Base-by-base conservation (phyloP, 306 rosid species). In the Vigna mungo region DNA sequence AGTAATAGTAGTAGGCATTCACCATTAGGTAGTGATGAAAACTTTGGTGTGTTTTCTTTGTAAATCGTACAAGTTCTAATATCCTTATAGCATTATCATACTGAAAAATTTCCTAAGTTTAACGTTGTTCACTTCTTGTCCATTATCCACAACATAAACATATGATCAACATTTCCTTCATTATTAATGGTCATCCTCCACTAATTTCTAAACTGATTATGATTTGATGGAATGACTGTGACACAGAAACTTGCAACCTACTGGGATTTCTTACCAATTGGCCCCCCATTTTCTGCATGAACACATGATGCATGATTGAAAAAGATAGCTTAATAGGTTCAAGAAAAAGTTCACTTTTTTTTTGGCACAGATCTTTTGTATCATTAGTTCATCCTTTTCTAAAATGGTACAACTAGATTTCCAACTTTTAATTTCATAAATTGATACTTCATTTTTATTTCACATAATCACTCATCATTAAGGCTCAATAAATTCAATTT, bases 291-390 rank as follows among this genome's bases (percentile, higher is more conserved):
- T 59, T 51, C 37, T 63, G 37, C 41, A 59, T 43, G 41, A 77
- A 27, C 52, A 44, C 55, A 76, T 56, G 60, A 82, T 41, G 66
- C 79, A 58, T 54, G 60, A 75, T 37, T 77, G 41, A 17, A 12
- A 67, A n/a, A 32, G 18, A 32, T 21, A 43, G 18, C 71, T 7
- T 62, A 20, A 34, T 37, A 74, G 73, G 39, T 48, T 23, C 39
- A 68, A 60, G 48, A 67, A 25, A 68, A 46, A 34, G 12, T 48
- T 16, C 1, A 25, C 27, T 25, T 48, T 47, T 71, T 37, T 75
- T 58, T 58, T 78, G 84, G 72, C 71, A 51, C 81, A 65, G 48
- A 70, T 65, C 74, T 36, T 84, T 84, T 78, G 75, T 61, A 66
- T 82, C 37, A 63, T 58, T 68, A 54, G 39, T 18, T 16, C 71